Base-by-base conservation (phyloP, 169 alveolate species). In the Plasmodium chabaudi region DNA sequence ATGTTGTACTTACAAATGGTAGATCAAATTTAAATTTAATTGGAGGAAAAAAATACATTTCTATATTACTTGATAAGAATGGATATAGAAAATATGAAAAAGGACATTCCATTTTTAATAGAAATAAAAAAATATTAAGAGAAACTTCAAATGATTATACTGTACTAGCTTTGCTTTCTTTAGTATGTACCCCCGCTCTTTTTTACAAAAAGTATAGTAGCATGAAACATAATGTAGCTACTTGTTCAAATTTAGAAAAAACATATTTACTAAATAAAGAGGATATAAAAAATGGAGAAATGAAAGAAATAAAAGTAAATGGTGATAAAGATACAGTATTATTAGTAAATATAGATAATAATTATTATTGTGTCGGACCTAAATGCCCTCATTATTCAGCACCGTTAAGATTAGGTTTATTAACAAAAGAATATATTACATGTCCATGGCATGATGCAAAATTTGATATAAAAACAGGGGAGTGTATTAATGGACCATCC, bases 371-470 rank as follows among this genome's bases (percentile, higher is more conserved):
- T 47, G 87, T 94, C 17, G 96, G 96, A 13, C 91, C 94, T 9
- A 87, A 93, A 44, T 94, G 96, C 67, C 96, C 96, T 1, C 96
- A 94, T 53, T 93, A 79, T 47, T 70, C 93, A 44, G 96, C 96
- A 9, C 90, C 95, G 3, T 92, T 94, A 34, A 44, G 51, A 27
- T 12, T 46, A 74, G 96, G 96, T 25, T 88, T 82, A n/a, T 86
- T 92, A 60, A 94, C 96, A 44, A 93, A 89, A 63, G 93, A 92
- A 39, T 82, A 63, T 57, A 73, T 94, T 27, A 82, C 94, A 1
- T 94, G 96, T 44, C 96, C 96, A 19, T 89, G 95, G 95, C 96
- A 94, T 87, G 93, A 94, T 61, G 96, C 96, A 15, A 94, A 92
- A 68, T 94, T 94, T 64, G 92, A 91, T 88, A 71, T 94, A 53